Conservation (phyloP, 352 stramenopile species). For the Stramenopiles sp. region DNA sequence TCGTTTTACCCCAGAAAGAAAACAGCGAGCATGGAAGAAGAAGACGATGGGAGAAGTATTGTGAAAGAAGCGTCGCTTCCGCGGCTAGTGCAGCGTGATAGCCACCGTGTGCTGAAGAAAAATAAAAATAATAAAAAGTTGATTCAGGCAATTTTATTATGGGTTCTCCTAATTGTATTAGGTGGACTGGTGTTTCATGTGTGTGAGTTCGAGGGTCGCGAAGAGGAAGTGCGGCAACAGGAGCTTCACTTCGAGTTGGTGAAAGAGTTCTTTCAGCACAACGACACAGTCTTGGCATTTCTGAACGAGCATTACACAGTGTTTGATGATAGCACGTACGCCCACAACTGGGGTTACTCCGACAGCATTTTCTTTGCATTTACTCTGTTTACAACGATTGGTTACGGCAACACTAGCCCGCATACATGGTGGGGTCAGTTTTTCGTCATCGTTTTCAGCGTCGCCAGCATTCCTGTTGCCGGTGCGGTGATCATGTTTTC, state of each 20-base stretch:
- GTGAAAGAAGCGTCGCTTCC: too few species aligned
- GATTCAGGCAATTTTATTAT: background rate
- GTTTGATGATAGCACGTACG: background rate
- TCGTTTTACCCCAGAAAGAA: too few species aligned
- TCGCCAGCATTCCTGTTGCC: background rate
- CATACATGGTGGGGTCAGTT: background rate
- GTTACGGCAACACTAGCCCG: background rate
- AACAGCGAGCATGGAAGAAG: too few species aligned
- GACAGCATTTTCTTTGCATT: background rate
- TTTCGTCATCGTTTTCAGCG: background rate
- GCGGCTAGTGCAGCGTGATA: too few species aligned
- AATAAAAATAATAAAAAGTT: background rate
- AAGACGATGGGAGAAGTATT: too few species aligned
- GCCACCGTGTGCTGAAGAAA: too few species aligned
- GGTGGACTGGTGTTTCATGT: background rate
- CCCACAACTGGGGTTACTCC: background rate
- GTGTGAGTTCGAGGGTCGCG: background rate
- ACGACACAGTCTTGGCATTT: background rate
- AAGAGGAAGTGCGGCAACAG: background rate
- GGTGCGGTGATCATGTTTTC: background rate
- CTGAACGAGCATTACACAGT: background rate
- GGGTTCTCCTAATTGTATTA: background rate
- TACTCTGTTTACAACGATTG: conserved; percentile 3
- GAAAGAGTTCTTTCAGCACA: background rate
- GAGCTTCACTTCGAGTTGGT: background rate